Conservation (phyloP, 2,329 filamentous ascomycete species). For the Dactylonectria macrodidyma region DNA sequence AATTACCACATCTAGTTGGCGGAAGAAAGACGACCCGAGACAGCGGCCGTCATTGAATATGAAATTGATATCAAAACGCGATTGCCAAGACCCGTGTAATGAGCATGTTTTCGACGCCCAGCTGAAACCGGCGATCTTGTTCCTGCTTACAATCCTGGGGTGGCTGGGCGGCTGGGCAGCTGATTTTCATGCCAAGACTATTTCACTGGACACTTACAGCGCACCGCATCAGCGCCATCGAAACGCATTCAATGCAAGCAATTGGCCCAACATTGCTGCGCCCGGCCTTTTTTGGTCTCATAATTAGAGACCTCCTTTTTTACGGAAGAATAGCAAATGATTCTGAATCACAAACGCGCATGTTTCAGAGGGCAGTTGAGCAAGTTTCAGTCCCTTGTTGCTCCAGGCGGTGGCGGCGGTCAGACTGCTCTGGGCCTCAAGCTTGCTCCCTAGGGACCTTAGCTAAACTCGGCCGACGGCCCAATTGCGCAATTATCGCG, state of each 20-base stretch:
- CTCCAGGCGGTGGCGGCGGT: not conserved
- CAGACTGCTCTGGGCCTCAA: no score
- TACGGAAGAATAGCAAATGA: not conserved
- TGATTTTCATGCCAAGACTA: slow-evolving; percentile 1
- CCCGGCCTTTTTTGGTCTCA: not conserved
- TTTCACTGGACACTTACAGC: not conserved
- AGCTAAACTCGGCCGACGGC: slow-evolving; percentile 16
- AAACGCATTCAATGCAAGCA: no score
- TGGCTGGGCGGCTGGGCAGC: not conserved
- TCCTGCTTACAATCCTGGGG: not conserved
- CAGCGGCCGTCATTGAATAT: not conserved
- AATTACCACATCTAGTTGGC: slow-evolving; percentile 9
- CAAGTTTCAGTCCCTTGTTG: slow-evolving; percentile 8
- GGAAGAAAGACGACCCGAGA: slow-evolving; percentile 26
- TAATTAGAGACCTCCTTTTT: not conserved
- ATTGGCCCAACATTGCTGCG: not conserved
- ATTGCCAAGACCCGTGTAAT: not conserved
- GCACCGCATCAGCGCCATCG: not conserved
- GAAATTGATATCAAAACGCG: not conserved
- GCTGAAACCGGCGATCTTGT: not conserved
- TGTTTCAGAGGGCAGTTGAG: slow-evolving; percentile 9
- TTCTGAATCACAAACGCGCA: slow-evolving; percentile 12
- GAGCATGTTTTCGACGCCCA: slow-evolving; percentile 18
- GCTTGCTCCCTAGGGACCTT: not conserved
- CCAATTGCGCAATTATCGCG: slow-evolving; percentile 49